Evolutionary conservation across 169 alveolate species (phyloP), one percentile per base, ranked within the genome.

Genomic region (Plasmodium sp.): DNA sequence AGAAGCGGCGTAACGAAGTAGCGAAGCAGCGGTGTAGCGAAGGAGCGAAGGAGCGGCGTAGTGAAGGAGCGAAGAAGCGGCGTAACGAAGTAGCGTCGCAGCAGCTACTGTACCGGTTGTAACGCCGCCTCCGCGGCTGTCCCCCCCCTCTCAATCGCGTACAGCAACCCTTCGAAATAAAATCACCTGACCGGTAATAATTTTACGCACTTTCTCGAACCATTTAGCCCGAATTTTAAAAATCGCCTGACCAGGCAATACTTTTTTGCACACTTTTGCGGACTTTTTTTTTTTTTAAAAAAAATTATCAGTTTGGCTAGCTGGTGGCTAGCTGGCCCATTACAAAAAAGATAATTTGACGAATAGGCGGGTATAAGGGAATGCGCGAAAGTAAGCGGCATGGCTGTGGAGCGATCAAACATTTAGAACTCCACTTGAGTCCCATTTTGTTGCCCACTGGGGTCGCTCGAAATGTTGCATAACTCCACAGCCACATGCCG

Each of bases 41-140:
- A 98, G 96, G 97, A 98, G 94, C 96, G 27, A 22, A 96, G 94
- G 16, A 18, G 6, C 2, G 27, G 27, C 27, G 27, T 22, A 22
- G 27, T 22, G 27, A 22, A 22, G 27, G 27, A 22, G 27, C 27
- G 39, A 74, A 74, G 39, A 1, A 3, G 41, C 41, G 41, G 41
- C 4, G 41, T 36, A 74, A 22, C 27, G 27, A 22, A 22, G 27
- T 22, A 22, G 27, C 27, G 27, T 22, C 27, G 27, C 27, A 22
- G 56, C 12, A 36, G 41, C 4, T 36, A 36, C 41, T 36, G 4
- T 36, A 36, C 2, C 41, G 41, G 41, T 36, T 36, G 41, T 3
- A 36, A 36, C 41, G 41, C 4, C 41, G 27, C 27, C 27, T 22
- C 27, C 27, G 27, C 27, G 27, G 27, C 27, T 22, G 27, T 22